A percentile compares a stretch with the other conserved stretches of the same genome.
These are phyloP conservation scores for Candida sanyaensis DNA, from an alignment of 1,139 yeast genomes.

Conservation along the genomic window DNA sequence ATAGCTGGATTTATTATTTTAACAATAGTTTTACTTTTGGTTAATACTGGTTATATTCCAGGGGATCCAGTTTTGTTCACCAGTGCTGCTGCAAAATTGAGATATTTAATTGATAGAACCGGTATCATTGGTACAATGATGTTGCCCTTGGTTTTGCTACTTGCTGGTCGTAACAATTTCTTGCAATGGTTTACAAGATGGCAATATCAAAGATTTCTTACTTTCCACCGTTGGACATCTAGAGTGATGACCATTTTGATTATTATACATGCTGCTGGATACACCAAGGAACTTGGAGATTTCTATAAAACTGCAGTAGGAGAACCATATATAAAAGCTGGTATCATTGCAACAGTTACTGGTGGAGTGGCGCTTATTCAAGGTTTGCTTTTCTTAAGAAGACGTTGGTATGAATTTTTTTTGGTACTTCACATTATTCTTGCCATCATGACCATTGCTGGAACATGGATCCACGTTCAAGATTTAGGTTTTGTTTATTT, in stretches of 20 bases:
- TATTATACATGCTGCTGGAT: conserved; percentile 42
- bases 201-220: conserved; percentile 38
- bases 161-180: conserved; percentile 49
- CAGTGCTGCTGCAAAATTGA: conserved; percentile 20
- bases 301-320: conserved; percentile 4
- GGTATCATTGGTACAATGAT: conserved; percentile 31
- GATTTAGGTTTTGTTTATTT: conserved; percentile 42
- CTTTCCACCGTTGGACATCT: conserved; percentile 42
- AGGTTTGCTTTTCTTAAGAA: conserved; percentile 41
- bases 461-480: conserved; percentile 45
- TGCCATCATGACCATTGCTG: conserved; percentile 42
- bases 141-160: conserved; percentile 38
- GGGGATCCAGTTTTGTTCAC: conserved; percentile 27
- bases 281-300: conserved; percentile 18
- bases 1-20: conserved; percentile 42
- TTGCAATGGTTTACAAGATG: conserved; percentile 43
- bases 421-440: conserved; percentile 40
- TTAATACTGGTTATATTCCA: conserved; percentile 19
- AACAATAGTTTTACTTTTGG: conserved; percentile 37
- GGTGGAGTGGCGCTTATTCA: conserved; percentile 37
- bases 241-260: conserved; percentile 30
- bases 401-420: conserved; percentile 47
- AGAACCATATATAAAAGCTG: conserved; percentile 20
- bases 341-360: conserved; percentile 33
- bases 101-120: conserved; percentile 34